Conservation (phyloP, 2,329 filamentous ascomycete genomes). For the Pleoardoris graminearum region DNA sequence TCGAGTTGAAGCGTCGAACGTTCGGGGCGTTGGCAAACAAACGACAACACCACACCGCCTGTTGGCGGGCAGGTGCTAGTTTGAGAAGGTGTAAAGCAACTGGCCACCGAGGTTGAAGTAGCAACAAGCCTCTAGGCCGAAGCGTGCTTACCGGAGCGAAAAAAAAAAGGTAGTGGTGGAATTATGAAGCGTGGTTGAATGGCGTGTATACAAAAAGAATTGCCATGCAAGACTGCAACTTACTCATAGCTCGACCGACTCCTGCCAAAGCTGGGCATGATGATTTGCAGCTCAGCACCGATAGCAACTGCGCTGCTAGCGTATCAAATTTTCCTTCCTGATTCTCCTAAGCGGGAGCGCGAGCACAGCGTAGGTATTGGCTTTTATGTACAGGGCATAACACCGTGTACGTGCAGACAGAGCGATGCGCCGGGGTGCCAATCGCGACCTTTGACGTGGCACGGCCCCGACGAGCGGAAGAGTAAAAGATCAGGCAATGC, state of each 20-base stretch:
- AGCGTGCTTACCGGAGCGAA: constrained; percentile 12
- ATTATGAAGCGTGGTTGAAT: constrained; percentile 1
- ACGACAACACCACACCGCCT: constrained; percentile 8
- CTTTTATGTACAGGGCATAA: constrained; percentile 37
- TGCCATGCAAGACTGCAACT: constrained; percentile 27
- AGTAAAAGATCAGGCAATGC: constrained; percentile 7
- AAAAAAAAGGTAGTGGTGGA: background rate
- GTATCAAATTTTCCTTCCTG: constrained; percentile 25
- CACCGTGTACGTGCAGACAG: constrained; percentile 21
- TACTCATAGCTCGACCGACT: constrained; percentile 47
- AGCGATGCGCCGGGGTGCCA: constrained; percentile 15
- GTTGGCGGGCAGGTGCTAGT: constrained; percentile 3
- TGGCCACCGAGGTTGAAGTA: constrained; percentile 3
- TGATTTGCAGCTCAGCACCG: constrained; percentile 15
- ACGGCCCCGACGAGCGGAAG: constrained; percentile 17
- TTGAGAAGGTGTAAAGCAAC: constrained; percentile 4
- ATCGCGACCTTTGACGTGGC: constrained; percentile 17
- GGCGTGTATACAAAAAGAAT: constrained; percentile 16
- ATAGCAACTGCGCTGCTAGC: constrained; percentile 24
- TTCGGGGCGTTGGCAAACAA: constrained; percentile 16
- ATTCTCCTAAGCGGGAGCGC: constrained; percentile 25
- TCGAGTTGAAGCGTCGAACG: background rate
- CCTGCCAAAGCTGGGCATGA: constrained; percentile 47
- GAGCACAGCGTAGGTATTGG: constrained; percentile 16
- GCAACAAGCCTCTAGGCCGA: background rate